Percentiles rank a stretch among this genome's conserved stretches.
These are phyloP conservation scores for Sarocladium oryzae DNA, from an alignment of 2,329 filamentous ascomycete genomes.

Conservation along the genomic window DNA sequence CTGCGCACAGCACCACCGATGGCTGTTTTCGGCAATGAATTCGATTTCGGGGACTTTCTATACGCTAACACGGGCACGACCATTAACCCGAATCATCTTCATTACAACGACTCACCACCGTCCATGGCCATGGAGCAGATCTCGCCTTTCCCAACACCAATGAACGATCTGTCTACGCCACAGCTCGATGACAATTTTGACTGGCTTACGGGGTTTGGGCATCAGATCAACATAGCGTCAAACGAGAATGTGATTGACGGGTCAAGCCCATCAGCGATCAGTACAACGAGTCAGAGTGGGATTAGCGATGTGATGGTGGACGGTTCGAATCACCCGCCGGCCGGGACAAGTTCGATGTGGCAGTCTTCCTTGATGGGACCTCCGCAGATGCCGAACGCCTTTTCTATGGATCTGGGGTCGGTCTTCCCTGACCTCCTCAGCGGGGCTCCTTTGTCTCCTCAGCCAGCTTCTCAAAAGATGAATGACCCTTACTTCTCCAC, in stretches of 20 bases:
- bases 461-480: conserved; percentile 62
- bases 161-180: conserved; percentile 50
- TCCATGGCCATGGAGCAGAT: conserved; percentile 56
- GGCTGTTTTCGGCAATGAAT: conserved; percentile 11
- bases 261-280: conserved; percentile 93
- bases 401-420: conserved; percentile 66
- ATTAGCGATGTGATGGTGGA: conserved; percentile 91
- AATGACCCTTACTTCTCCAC: conserved; percentile 75
- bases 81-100: conserved; percentile 68
- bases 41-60: conserved; percentile 44
- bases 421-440: conserved; percentile 73
- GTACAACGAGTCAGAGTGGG: conserved; percentile 85
- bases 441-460: conserved; percentile 69
- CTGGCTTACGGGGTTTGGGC: conserved; percentile 76
- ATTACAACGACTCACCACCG: conserved; percentile 75
- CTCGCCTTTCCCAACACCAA: conserved; percentile 46
- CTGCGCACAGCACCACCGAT: conserved; percentile 67
- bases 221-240: conserved; percentile 62
- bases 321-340: conserved; percentile 59
- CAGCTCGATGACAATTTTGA: conserved; percentile 74
- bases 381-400: conserved; percentile 61
- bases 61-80: conserved; percentile 48
- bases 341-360: conserved; percentile 57
- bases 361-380: conserved; percentile 63
- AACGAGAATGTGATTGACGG: conserved; percentile 82